A percentile compares a stretch with the other conserved stretches of the same genome.
These are phyloP conservation scores for Sporodiniella umbellata DNA, from an alignment of 371 early-diverging fungal genomes.

Conservation along the genomic window DNA sequence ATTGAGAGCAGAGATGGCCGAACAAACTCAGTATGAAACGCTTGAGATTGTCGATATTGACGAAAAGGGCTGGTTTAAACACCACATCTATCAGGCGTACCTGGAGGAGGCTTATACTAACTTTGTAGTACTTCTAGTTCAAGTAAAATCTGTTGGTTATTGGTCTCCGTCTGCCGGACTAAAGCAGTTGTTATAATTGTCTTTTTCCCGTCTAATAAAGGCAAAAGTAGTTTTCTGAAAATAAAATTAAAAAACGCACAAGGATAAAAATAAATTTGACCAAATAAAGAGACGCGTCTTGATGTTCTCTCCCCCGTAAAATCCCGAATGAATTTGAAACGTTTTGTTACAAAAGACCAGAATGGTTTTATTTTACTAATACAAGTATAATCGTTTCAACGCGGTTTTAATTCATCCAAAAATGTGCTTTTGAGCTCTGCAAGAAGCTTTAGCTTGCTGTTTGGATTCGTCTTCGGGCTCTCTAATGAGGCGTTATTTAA, in stretches of 20 bases:
- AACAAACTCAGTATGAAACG: neutral
- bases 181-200: slow-evolving; percentile 9
- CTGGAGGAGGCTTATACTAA: slow-evolving; percentile 34
- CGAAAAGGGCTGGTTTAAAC: slow-evolving; percentile 23
- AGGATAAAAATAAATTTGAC: neutral
- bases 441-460: too few species aligned
- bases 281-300: too few species aligned
- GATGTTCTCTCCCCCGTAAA: too few species aligned
- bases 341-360: too few species aligned
- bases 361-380: too few species aligned
- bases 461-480: too few species aligned
- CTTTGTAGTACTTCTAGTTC: slow-evolving; percentile 30
- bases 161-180: slow-evolving; percentile 18
- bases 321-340: too few species aligned
- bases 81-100: slow-evolving; percentile 18
- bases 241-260: neutral
- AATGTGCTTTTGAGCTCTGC: too few species aligned
- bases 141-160: slow-evolving; percentile 29
- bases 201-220: neutral
- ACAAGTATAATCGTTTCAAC: too few species aligned
- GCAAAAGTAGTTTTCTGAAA: neutral
- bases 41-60: slow-evolving; percentile 11
- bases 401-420: too few species aligned
- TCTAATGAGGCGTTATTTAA: too few species aligned
- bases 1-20: slow-evolving; percentile 9